Base-by-base conservation (phyloP, 2,329 filamentous ascomycete species). In the Conoideocrella luteorostrata region DNA sequence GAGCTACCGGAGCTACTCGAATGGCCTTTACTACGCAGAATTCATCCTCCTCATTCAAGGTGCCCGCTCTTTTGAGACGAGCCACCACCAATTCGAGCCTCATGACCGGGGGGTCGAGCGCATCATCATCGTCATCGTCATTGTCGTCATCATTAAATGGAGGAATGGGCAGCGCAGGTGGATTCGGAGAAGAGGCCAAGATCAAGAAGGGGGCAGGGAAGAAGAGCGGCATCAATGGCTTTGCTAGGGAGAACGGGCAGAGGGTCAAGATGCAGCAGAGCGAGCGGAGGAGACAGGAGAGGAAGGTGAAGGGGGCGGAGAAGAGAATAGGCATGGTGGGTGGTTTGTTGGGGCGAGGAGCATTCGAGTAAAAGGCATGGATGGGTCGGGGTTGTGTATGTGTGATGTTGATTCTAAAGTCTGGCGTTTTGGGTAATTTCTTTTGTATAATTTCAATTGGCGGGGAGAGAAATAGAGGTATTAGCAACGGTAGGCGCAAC, bases 51-150 rank as follows among this genome's bases (percentile, higher is more conserved):
- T 62, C 46, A 50, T 66, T 88, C 74, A 82, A 78, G 53, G 77
- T 86, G 2, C 86, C 87, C 0, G 74, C 77, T 0, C 71, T 93
- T 17, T 73, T 93, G 15, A 78, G 86, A 21, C 77, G 85, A 23
- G 85, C 86, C 4, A 91, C 86, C 0, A 84, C 82, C 11, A 82
- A 82, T 56, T 79, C 75, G 10, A 47, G 47, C 21, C 63, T 75
- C 13, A 58, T 72, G 32, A 72, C 66, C 13, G 61, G 58, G 33
- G 57, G 57, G 4, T 59, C 59, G n/a, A 60, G 58, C 1, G 47
- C 52, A n/a, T n/a, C n/a, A n/a, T n/a, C n/a, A n/a, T n/a, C n/a
- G n/a, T n/a, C n/a, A n/a, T n/a, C n/a, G n/a, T n/a, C n/a, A n/a
- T n/a, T n/a, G n/a, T n/a, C n/a, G n/a, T n/a, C n/a, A n/a, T n/a